A percentile compares a stretch with the other conserved stretches of the same genome.
These are phyloP conservation scores for Gracilaria domingensis DNA, from an alignment of 23 red algal genomes.

Conservation along the genomic window DNA sequence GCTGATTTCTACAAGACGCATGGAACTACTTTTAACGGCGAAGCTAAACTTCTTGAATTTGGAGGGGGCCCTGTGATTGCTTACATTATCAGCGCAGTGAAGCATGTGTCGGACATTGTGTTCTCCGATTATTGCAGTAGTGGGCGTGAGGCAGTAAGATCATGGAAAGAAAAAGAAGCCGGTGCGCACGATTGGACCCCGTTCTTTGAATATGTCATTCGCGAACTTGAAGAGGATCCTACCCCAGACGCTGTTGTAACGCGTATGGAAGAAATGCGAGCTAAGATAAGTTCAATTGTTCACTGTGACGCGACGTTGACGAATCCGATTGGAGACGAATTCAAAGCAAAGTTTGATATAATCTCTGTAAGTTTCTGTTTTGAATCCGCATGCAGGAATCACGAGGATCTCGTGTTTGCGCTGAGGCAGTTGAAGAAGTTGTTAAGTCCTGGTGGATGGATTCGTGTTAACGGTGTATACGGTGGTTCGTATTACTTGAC, in stretches of 20 bases:
- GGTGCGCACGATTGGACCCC: background rate
- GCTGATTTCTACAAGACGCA: background rate
- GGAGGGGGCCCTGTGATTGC: constrained; percentile 4
- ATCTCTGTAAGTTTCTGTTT: constrained; percentile 9
- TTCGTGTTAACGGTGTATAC: constrained; percentile 1
- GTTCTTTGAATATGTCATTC: constrained; percentile 10
- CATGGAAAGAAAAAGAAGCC: background rate
- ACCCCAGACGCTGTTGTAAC: background rate
- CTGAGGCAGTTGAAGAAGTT: background rate
- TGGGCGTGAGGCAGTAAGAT: background rate
- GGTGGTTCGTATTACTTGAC: background rate
- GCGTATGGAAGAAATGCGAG: background rate
- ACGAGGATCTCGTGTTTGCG: background rate
- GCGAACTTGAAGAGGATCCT: background rate
- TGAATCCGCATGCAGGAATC: constrained; percentile 2
- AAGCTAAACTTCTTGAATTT: background rate
- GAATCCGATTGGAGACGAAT: background rate
- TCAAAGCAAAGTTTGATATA: background rate
- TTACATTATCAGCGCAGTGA: background rate
- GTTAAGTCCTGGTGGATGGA: background rate
- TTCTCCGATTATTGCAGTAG: constrained; percentile 3
- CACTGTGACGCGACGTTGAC: background rate
- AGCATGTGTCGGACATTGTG: background rate
- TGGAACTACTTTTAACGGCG: background rate
- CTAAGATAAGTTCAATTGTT: background rate